Conservation (phyloP, 305 asterid species). For the Rubia tinctorum region DNA sequence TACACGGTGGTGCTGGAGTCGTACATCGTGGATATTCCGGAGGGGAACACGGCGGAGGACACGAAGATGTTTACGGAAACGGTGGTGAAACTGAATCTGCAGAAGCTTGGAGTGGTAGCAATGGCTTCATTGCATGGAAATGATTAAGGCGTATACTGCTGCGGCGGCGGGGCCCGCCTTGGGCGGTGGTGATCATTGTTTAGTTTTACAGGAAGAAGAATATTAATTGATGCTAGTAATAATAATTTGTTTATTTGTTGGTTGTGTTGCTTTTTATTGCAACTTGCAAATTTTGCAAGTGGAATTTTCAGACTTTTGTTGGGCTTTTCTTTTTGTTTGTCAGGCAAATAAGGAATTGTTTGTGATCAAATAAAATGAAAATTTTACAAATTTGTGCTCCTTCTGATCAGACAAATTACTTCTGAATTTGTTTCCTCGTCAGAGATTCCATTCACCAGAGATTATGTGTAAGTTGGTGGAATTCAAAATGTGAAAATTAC, state of each 20-base stretch:
- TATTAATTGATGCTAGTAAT: neutral
- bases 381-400: neutral
- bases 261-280: neutral
- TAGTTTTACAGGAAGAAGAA: neutral
- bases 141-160: conserved; percentile 13
- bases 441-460: no score
- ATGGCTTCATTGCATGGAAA: conserved; percentile 49
- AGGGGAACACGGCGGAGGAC: conserved; percentile 85
- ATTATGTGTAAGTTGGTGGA: no score
- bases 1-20: conserved; percentile 75
- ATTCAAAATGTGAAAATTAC: no score
- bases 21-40: conserved; percentile 89
- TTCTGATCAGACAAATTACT: neutral
- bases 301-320: neutral
- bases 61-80: conserved; percentile 89
- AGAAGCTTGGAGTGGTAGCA: conserved; percentile 75
- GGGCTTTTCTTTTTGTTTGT: conserved; percentile 1
- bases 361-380: neutral
- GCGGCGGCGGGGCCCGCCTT: neutral
- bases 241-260: neutral
- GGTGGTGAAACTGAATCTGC: conserved; percentile 78
- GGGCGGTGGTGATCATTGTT: conserved; percentile 12
- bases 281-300: conserved; percentile 1
- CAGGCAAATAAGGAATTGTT: neutral
- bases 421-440: no score